Conservation (phyloP, 1,284 basidiomycete genomes). For the Cutaneotrichosporon cutaneum region DNA sequence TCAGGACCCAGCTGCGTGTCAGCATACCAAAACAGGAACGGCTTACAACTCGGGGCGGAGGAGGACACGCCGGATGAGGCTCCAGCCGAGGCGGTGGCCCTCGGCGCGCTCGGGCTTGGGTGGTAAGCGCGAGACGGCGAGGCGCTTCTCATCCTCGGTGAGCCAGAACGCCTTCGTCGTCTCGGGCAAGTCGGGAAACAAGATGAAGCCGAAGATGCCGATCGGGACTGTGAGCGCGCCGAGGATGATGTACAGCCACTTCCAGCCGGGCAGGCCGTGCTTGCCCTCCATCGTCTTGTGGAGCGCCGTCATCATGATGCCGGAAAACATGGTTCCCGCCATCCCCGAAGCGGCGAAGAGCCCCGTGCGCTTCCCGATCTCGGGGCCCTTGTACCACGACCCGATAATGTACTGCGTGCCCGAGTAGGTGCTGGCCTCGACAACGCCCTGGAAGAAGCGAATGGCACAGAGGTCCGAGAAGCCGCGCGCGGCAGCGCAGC, state of each 20-base stretch:
- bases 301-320: constrained; percentile 23
- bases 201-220: constrained; percentile 19
- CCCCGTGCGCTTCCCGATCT: constrained; percentile 19
- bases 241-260: constrained; percentile 21
- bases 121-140: constrained; percentile 19
- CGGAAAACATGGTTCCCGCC: constrained; percentile 19
- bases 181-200: constrained; percentile 20
- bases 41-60: constrained; percentile 15
- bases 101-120: constrained; percentile 11
- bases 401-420: constrained; percentile 68
- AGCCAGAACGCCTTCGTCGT: constrained; percentile 17
- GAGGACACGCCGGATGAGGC: constrained; percentile 11
- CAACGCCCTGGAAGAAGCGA: constrained; percentile 70
- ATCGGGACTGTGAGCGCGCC: constrained; percentile 23
- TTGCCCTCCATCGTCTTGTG: constrained; percentile 31
- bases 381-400: constrained; percentile 32
- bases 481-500: constrained; percentile 24
- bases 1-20: constrained; percentile 13
- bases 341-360: constrained; percentile 17
- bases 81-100: constrained; percentile 11
- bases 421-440: constrained; percentile 70
- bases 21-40: neutral
- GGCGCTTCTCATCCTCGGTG: constrained; percentile 11
- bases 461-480: constrained; percentile 63
- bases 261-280: constrained; percentile 35